phyloP scores from a whole-genome alignment of 2,329 filamentous ascomycete genomes.

The Hypocrella siamensis region DNA sequence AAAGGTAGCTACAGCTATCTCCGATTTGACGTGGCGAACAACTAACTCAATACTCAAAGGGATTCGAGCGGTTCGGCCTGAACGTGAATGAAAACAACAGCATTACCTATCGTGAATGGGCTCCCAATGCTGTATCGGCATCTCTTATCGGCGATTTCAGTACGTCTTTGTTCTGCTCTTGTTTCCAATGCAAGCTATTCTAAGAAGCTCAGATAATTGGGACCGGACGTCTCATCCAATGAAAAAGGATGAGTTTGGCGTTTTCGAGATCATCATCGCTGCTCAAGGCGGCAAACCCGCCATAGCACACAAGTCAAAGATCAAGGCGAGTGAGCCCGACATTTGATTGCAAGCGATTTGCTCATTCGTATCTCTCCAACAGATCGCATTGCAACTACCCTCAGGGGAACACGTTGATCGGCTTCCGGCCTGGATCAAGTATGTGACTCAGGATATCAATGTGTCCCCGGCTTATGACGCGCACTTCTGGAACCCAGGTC shows the following conservation, averaged over 20 bases:
- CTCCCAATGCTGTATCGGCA: conserved; percentile 72
- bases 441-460: conserved; percentile 82
- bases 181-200: neutral
- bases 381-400: conserved; percentile 75
- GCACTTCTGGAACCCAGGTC: conserved; percentile 89
- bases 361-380: neutral
- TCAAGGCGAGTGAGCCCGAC: conserved; percentile 57
- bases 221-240: conserved; percentile 70
- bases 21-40: neutral
- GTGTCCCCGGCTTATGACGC: conserved; percentile 91
- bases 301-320: conserved; percentile 85
- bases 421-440: conserved; percentile 91
- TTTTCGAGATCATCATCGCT: conserved; percentile 71
- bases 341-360: no score
- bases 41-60: conserved; percentile 41
- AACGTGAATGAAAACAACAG: conserved; percentile 69
- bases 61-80: conserved; percentile 75
- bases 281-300: conserved; percentile 57
- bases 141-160: conserved; percentile 91
- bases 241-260: conserved; percentile 71
- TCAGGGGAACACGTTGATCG: conserved; percentile 71
- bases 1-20: conserved; percentile 32
- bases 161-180: conserved; percentile 25
- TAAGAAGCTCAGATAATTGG: conserved; percentile 56
- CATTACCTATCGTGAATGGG: conserved; percentile 91